Base-by-base conservation (phyloP, 768 basidiomycete species). In the Boletus rubroflammeus region DNA sequence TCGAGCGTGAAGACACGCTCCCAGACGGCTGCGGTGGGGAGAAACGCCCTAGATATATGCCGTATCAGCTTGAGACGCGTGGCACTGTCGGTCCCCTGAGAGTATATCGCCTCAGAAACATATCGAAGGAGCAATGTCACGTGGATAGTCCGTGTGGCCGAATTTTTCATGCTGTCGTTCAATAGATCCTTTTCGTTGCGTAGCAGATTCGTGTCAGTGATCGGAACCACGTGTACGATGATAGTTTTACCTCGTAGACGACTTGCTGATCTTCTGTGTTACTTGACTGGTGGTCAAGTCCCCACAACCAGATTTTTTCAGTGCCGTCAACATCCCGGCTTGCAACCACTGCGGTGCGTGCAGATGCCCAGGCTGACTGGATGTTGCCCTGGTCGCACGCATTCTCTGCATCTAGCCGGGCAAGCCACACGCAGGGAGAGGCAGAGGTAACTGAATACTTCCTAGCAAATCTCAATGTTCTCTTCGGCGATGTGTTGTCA, bases 281-380 rank as follows among this genome's bases (percentile, higher is more conserved):
- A 34, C 60, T 59, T 45, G 56, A 36, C 44, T 31, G 62, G 42
- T 61, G 57, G 38, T 67, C 69, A 19, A 82, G 56, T 45, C 82
- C 81, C 83, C 82, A 84, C 42, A 75, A 62, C 84, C 84, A 84
- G 36, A 85, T 68, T 42, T 70, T 68, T 57, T 72, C 65, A 21
- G 70, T 36, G 6, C 68, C 74, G 14, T 47, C n/a, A 6, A 47
- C 5, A 29, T 70, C 63, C 1, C 48, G 36, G 36, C 46, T 49
- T 2, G 67, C 66, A 28, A 50, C 56, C 21, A 78, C 77, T 1
- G 55, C 52, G 17, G 60, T 58, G 35, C 82, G 71, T 21, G 82
- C 82, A 56, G 77, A 74, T 26, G 55, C 59, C 79, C 81, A 83
- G 10, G 70, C 70, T 26, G 66, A 64, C 9, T 63, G 54, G 40